A percentile compares a stretch with the other conserved stretches of the same genome.
phyloP scores from a whole-genome alignment of 2,329 filamentous ascomycete genomes.

The Rutstroemia sydowiana region DNA sequence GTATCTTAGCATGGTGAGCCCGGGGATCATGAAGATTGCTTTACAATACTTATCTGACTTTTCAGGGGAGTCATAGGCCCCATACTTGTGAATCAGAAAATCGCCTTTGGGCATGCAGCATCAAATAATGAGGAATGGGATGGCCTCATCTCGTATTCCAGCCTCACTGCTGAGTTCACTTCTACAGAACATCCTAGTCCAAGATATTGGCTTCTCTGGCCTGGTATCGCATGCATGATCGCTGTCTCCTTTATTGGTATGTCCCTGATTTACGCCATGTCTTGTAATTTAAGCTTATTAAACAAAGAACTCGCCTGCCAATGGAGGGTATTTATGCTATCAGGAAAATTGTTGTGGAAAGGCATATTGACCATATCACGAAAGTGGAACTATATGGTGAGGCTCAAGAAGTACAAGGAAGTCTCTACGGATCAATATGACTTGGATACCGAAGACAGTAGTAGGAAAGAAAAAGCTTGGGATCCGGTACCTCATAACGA shows the following conservation, averaged over 20 bases:
- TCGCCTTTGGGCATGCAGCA: background rate
- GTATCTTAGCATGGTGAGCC: background rate
- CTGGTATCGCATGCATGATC: background rate
- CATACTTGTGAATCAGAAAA: background rate
- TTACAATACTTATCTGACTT: background rate
- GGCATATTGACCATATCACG: background rate
- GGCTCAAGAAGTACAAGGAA: background rate
- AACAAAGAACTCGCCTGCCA: background rate
- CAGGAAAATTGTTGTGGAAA: background rate
- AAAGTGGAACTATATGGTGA: background rate
- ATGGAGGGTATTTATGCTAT: background rate
- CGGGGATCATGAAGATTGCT: background rate
- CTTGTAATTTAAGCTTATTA: background rate
- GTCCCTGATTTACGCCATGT: background rate
- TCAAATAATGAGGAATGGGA: background rate
- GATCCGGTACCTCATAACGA: background rate
- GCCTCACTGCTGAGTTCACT: background rate
- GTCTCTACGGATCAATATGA: background rate
- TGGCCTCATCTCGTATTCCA: background rate
- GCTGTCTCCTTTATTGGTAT: background rate
- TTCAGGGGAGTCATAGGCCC: background rate
- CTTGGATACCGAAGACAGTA: background rate
- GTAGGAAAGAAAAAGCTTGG: background rate
- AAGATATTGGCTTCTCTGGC: background rate
- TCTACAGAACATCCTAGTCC: background rate